phyloP scores from a whole-genome alignment of 108 stramenopile genomes.

The Fragilaria crotonensis region DNA sequence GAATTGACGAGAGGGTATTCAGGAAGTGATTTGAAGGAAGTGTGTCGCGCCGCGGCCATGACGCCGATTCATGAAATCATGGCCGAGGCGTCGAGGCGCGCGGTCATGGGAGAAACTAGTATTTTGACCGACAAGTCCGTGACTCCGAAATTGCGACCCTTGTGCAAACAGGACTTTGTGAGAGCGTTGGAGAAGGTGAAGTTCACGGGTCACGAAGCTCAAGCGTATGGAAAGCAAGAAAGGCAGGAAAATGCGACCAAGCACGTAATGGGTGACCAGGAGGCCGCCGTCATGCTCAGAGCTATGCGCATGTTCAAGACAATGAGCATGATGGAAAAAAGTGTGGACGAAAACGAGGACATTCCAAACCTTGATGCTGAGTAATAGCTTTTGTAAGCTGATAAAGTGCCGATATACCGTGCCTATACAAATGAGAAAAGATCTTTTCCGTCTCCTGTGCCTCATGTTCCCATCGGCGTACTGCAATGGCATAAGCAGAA shows the following conservation, averaged over 20 bases:
- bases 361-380: neutral
- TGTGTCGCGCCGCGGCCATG: conserved; percentile 90
- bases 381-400: no score
- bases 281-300: neutral
- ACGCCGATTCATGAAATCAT: conserved; percentile 78
- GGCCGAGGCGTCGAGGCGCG: conserved; percentile 44
- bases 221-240: conserved; percentile 23
- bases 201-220: conserved; percentile 69
- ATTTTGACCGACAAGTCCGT: conserved; percentile 5
- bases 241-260: neutral
- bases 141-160: conserved; percentile 47
- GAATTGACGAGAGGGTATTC: conserved; percentile 71
- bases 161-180: conserved; percentile 48
- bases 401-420: no score
- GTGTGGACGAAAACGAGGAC: neutral
- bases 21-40: conserved; percentile 93
- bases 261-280: neutral
- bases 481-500: no score
- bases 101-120: conserved; percentile 33
- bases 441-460: no score
- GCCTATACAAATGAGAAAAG: no score
- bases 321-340: neutral
- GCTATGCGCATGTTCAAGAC: neutral
- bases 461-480: no score
- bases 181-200: conserved; percentile 67